A percentile compares a stretch with the other conserved stretches of the same genome.
These are phyloP conservation scores for Fusarium xylarioides DNA, from an alignment of 2,329 filamentous ascomycete genomes.

Conservation along the genomic window DNA sequence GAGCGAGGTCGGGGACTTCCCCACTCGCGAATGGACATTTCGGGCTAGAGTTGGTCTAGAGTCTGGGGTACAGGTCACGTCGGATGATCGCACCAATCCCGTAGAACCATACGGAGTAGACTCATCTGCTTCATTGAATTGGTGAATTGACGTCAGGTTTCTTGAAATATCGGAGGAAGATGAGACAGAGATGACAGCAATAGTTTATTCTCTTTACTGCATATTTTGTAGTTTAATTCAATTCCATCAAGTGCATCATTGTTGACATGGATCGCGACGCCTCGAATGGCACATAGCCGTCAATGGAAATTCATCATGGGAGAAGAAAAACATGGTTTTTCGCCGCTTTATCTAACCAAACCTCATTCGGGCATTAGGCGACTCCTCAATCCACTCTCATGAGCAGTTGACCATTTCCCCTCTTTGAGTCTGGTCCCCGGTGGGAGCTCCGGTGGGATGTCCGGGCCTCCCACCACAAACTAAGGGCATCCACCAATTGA, in stretches of 20 bases:
- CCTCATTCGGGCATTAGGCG: neutral
- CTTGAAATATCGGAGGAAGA: accelerated
- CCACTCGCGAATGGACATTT: neutral
- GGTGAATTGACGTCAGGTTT: neutral
- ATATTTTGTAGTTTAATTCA: accelerated
- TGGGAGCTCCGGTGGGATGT: slow-evolving; percentile 3
- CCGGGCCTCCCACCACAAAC: neutral
- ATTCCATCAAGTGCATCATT: neutral
- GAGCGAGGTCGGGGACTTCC: neutral
- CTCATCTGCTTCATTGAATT: neutral
- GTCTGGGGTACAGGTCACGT: neutral
- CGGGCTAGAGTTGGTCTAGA: neutral
- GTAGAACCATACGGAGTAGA: too few species aligned
- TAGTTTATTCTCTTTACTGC: neutral
- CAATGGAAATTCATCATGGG: neutral
- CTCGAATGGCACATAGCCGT: accelerated
- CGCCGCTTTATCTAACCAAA: neutral
- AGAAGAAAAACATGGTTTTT: neutral
- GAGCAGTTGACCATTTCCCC: neutral
- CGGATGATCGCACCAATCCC: neutral
- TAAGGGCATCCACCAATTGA: neutral
- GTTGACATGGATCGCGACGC: accelerated
- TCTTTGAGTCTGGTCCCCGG: neutral
- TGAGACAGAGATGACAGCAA: too few species aligned
- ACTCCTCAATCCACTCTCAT: neutral